phyloP scores from a whole-genome alignment of 805 yeast genomes.

The Sugiyamaella marilandica region DNA sequence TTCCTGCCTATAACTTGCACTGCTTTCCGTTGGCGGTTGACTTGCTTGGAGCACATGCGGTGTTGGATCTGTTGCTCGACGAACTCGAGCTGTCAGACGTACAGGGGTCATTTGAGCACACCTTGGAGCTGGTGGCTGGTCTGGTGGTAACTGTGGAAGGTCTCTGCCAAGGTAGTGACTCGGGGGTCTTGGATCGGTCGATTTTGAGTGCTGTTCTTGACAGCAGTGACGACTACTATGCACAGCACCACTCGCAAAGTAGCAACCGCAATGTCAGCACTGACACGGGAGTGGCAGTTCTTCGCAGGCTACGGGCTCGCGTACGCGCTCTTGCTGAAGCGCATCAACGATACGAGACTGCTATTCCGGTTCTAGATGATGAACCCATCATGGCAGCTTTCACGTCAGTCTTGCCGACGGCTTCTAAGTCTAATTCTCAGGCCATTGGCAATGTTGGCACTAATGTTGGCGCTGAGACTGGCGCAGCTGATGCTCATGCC shows the following conservation, averaged over 20 bases:
- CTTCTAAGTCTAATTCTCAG: not conserved
- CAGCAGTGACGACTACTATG: not conserved
- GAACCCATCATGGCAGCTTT: not conserved
- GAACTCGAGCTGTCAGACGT: constrained; percentile 23
- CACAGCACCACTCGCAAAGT: not conserved
- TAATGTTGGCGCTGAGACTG: not conserved
- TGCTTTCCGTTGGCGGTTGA: constrained; percentile 18
- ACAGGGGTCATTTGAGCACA: constrained; percentile 21
- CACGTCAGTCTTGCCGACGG: not conserved
- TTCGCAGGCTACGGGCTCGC: not conserved
- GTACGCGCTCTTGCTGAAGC: not conserved
- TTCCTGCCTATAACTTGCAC: constrained; percentile 19
- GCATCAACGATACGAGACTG: not conserved
- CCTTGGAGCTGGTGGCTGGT: constrained; percentile 22
- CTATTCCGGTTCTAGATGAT: not conserved
- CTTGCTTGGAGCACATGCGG: constrained; percentile 22
- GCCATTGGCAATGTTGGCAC: not conserved
- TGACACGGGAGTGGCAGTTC: not conserved
- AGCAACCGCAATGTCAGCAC: not conserved
- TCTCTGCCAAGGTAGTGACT: constrained; percentile 3
- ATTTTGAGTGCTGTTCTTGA: constrained; percentile 1
- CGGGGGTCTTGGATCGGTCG: constrained; percentile 2
- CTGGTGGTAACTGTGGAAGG: constrained; percentile 14
- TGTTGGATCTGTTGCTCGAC: constrained; percentile 20
- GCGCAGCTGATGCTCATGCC: not conserved